A percentile compares a stretch with the other conserved stretches of the same genome.
Evolutionary conservation across 768 basidiomycete genomes (phyloP).

Genomic region (Suillus placidus): DNA sequence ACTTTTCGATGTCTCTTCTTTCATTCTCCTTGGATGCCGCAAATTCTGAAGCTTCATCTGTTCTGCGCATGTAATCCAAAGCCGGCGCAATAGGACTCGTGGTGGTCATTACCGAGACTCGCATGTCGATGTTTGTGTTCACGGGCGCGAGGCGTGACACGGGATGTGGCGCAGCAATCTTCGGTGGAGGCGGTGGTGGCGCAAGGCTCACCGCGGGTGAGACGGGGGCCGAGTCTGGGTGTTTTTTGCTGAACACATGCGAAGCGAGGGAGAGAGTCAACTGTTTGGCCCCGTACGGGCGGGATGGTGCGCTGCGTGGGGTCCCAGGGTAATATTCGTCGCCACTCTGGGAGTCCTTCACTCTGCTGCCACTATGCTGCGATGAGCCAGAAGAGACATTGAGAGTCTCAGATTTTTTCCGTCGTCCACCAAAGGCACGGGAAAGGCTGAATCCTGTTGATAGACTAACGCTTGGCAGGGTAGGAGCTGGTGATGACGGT

Average conservation of each 20-base stretch:
- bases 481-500: conserved; percentile 31
- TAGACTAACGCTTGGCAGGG: conserved; percentile 22
- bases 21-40: conserved; percentile 26
- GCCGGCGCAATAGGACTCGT: conserved; percentile 62
- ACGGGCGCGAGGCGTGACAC: conserved; percentile 28
- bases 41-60: conserved; percentile 36
- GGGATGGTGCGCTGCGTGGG: conserved; percentile 15
- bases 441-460: conserved; percentile 32
- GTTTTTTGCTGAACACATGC: conserved; percentile 48
- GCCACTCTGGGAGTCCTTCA: conserved; percentile 20
- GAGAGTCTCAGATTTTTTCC: conserved; percentile 34
- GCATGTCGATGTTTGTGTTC: conserved; percentile 37
- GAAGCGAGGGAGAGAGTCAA: conserved; percentile 48
- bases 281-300: conserved; percentile 35
- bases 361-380: conserved; percentile 23
- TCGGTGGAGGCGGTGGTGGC: conserved; percentile 40
- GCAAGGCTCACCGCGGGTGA: conserved; percentile 36
- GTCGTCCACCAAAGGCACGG: conserved; percentile 36
- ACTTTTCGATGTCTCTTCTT: conserved; percentile 36
- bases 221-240: conserved; percentile 27
- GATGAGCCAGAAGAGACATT: conserved; percentile 19
- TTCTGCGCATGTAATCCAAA: conserved; percentile 52
- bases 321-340: conserved; percentile 22
- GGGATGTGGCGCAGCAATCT: conserved; percentile 31
- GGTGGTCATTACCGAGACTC: conserved; percentile 53